Percentiles rank a stretch among this genome's conserved stretches.
phyloP scores from a whole-genome alignment of 2,329 filamentous ascomycete species.

The Plenodomus lindquistii region DNA sequence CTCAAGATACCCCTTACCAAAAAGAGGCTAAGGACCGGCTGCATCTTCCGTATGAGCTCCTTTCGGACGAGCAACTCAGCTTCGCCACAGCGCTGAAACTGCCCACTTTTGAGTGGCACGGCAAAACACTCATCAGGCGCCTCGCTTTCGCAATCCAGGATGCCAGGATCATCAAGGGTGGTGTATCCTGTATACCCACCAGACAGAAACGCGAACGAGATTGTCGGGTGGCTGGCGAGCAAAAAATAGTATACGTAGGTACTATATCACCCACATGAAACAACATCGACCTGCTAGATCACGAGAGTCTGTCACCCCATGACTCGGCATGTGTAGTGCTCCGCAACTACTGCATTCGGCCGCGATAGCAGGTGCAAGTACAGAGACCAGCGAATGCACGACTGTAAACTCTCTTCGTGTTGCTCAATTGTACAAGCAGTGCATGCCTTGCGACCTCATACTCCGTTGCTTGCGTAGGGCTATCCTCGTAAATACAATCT shows the following conservation, averaged over 20 bases:
- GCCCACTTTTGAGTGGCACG: conserved; percentile 48
- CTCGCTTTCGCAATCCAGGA: conserved; percentile 46
- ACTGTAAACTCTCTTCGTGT: not conserved
- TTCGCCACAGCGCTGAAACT: conserved; percentile 42
- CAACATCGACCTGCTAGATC: conserved; percentile 17
- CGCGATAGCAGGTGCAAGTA: not conserved
- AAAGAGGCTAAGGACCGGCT: conserved; percentile 43
- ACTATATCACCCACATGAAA: conserved; percentile 27
- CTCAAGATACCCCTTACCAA: conserved; percentile 48
- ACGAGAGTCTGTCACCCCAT: conserved; percentile 16
- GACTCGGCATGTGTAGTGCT: conserved; percentile 21
- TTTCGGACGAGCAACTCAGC: conserved; percentile 46
- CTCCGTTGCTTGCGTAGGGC: not conserved
- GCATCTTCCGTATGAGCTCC: conserved; percentile 47
- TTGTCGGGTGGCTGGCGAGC: conserved; percentile 39
- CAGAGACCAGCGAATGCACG: not conserved
- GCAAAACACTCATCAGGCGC: conserved; percentile 43
- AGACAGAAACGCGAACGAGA: conserved; percentile 45
- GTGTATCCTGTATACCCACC: conserved; percentile 52
- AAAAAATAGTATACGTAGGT: conserved; percentile 26
- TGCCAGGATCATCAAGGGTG: conserved; percentile 45
- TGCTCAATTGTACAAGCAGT: not conserved
- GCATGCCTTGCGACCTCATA: not conserved
- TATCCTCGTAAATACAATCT: conserved; percentile 5
- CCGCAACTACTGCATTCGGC: not conserved